Percentiles rank a stretch among this genome's conserved stretches.
Evolutionary conservation across 176 grass and related monocot species (phyloP).

Genomic region (Triticum monococcum): DNA sequence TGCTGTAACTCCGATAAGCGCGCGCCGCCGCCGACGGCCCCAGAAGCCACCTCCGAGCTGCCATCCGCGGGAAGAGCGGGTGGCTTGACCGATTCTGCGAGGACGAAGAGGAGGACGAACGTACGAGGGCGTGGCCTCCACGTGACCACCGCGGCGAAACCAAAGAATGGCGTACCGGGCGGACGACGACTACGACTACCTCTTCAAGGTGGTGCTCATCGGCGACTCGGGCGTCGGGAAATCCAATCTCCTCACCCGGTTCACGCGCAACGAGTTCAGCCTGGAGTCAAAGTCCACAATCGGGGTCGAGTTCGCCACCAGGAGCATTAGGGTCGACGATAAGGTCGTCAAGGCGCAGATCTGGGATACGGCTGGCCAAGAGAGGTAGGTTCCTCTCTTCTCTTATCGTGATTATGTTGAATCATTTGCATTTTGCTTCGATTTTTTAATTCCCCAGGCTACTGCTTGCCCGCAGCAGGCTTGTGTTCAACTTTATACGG

Average conservation of each 20-base stretch:
- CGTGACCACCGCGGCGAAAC: not conserved
- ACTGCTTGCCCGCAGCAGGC: not conserved
- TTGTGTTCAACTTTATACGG: too few relatives aligned
- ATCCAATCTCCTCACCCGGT: not conserved
- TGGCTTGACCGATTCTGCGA: not conserved
- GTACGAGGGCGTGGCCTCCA: not conserved
- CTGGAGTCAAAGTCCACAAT: constrained; percentile 90
- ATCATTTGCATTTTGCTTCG: not conserved
- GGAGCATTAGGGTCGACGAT: constrained; percentile 57
- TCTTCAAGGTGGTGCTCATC: constrained; percentile 75
- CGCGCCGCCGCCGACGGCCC: not conserved
- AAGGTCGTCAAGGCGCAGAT: constrained; percentile 84
- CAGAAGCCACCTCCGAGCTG: not conserved
- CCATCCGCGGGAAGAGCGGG: not conserved
- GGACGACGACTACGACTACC: constrained; percentile 36
- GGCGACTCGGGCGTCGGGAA: constrained; percentile 70
- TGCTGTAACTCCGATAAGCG: not conserved
- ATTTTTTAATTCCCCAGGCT: not conserved
- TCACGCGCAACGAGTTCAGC: constrained; percentile 72
- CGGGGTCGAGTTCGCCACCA: constrained; percentile 77
- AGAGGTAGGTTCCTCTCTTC: constrained; percentile 40
- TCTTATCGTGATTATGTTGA: not conserved
- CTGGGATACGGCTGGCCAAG: constrained; percentile 81
- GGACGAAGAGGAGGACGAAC: not conserved
- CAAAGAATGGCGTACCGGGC: constrained; percentile 17